These are phyloP conservation scores for Dryas alaskensis DNA, from an alignment of 306 rosid genomes.

Conservation along the genomic window DNA sequence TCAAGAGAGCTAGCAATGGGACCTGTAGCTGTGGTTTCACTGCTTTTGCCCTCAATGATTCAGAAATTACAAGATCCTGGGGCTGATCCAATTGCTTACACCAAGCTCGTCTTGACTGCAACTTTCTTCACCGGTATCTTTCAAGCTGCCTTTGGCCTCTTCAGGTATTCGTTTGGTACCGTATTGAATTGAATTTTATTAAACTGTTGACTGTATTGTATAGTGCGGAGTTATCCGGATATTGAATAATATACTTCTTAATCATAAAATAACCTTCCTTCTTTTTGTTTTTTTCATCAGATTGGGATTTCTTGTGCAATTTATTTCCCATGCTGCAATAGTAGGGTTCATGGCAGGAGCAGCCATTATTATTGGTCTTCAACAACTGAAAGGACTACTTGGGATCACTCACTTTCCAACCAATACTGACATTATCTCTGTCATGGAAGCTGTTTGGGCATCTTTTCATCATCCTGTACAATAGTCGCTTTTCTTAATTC, in stretches of 20 bases:
- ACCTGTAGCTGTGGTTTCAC: conserved; percentile 85
- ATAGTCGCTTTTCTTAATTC: not conserved
- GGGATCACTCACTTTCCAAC: conserved; percentile 62
- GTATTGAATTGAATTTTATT: not conserved
- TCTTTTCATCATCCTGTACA: conserved; percentile 48
- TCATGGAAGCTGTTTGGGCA: conserved; percentile 45
- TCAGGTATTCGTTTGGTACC: conserved; percentile 34
- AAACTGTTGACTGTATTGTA: not conserved
- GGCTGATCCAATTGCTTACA: conserved; percentile 55
- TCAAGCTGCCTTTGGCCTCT: conserved; percentile 70
- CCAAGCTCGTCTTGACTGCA: conserved; percentile 58
- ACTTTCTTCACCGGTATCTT: conserved; percentile 84
- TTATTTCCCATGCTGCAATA: conserved; percentile 67
- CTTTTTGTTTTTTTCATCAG: conserved; percentile 24
- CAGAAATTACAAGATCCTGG: conserved; percentile 56
- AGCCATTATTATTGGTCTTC: conserved; percentile 76
- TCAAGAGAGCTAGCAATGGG: conserved; percentile 85
- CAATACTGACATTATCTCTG: conserved; percentile 68
- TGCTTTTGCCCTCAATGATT: conserved; percentile 72
- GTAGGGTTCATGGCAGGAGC: conserved; percentile 78
- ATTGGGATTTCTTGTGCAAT: conserved; percentile 73
- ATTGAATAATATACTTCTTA: not conserved
- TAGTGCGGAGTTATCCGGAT: not conserved
- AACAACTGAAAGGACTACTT: conserved; percentile 68
- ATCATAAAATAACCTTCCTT: not conserved